Base-by-base conservation (phyloP, 768 basidiomycete genomes). In the Panaeolus papilionaceus region DNA sequence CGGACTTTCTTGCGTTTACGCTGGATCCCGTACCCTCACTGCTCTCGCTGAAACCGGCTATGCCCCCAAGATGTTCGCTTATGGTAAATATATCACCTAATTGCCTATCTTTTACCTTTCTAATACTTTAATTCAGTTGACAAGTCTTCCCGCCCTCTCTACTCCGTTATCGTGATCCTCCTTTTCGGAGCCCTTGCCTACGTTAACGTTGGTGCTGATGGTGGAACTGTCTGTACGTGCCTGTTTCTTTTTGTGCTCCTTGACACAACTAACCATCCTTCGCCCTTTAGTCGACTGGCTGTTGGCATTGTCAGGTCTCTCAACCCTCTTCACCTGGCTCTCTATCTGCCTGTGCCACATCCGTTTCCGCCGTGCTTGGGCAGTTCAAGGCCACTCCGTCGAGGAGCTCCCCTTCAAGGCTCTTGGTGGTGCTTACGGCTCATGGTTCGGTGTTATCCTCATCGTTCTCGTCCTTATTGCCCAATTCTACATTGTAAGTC, bases 331-430 rank as follows among this genome's bases (percentile, higher is more conserved):
- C 77, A 80, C 81, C 0, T 84, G 83, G 83, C 66, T 79, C 45
- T 74, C 83, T 4, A 82, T 84, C 66, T 83, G 82, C 68, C 71
- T 83, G 51, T 84, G 83, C 81, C 83, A 83, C 68, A 82, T 84
- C 45, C 82, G 83, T 28, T 83, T 84, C 80, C 79, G 83, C 49
- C 71, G 71, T 23, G 83, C 83, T 3, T 84, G 83, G 83, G 67
- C 73, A 20, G 74, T 76, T 18, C 82, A 84, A 74, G 82, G 83
- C 5, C 83, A 84, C 69, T 81, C 81, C 0, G 1, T 81, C 28
- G 82, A 83, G 54, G 83, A 84, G 69, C 78, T 84, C 12, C 83
- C 83, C 26, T 84, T 80, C 79, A 73, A 72, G 39, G 82, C 83
- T 12, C 66, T 84, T 7, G 81, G 81, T 63, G 83, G 83, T 39